A percentile compares a stretch with the other conserved stretches of the same genome.
phyloP scores from a whole-genome alignment of 2,329 filamentous ascomycete species.

The Myrmaecium sp. region DNA sequence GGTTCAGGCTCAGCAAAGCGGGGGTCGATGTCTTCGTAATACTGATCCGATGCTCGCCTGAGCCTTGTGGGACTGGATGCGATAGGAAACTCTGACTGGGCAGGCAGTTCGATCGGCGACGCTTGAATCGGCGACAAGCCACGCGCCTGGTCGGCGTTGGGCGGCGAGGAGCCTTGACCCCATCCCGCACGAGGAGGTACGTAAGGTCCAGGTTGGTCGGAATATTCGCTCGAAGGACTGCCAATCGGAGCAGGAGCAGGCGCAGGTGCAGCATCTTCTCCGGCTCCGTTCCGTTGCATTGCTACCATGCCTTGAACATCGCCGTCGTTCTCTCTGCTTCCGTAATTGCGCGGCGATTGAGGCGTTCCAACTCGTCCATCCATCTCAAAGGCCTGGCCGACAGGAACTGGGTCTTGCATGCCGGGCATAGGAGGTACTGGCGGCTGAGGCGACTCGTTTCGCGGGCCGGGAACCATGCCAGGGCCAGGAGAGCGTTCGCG shows the following conservation, averaged over 20 bases:
- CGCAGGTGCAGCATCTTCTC: conserved; percentile 12
- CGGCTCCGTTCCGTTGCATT: conserved; percentile 38
- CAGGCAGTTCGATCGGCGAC: conserved; percentile 14
- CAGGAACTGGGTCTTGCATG: conserved; percentile 20
- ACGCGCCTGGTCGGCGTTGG: conserved; percentile 11
- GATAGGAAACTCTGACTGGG: conserved; percentile 7
- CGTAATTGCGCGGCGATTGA: conserved; percentile 15
- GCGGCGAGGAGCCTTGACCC: conserved; percentile 14
- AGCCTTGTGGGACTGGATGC: conserved; percentile 7
- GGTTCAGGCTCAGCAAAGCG: conserved; percentile 47
- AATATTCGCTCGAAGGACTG: conserved; percentile 55
- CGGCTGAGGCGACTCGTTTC: conserved; percentile 4
- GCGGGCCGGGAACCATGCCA: conserved; percentile 18
- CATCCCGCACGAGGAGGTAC: conserved; percentile 30
- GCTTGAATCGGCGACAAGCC: conserved; percentile 23
- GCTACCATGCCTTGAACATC: conserved; percentile 61
- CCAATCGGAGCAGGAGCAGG: conserved; percentile 21
- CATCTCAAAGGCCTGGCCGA: conserved; percentile 65
- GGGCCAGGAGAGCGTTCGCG: conserved; percentile 28
- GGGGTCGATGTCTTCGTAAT: conserved; percentile 90
- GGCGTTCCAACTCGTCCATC: conserved; percentile 36
- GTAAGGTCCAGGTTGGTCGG: conserved; percentile 13
- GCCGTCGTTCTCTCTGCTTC: conserved; percentile 44
- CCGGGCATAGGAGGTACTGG: conserved; percentile 39
- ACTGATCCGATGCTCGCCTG: conserved; percentile 31